phyloP scores from a whole-genome alignment of 2,329 filamentous ascomycete genomes.

The Aspergillus sojae region DNA sequence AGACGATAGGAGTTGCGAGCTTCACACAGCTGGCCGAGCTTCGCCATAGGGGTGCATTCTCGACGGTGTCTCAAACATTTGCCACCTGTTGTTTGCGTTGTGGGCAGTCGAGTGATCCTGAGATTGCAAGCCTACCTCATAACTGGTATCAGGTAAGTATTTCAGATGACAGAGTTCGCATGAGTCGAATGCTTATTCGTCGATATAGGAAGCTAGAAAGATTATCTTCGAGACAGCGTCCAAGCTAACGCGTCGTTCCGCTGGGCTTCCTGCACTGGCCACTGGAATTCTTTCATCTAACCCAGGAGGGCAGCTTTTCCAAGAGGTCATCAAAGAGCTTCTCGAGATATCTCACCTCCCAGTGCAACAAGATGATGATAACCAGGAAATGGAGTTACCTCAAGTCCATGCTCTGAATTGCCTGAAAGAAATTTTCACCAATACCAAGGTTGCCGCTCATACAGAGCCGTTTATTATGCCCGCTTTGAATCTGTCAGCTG shows the following conservation, averaged over 20 bases:
- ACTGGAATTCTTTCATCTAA: slow-evolving; percentile 71
- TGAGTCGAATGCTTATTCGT: not conserved
- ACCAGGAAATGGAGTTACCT: slow-evolving; percentile 63
- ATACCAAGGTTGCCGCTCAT: slow-evolving; percentile 70
- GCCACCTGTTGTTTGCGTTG: slow-evolving; percentile 73
- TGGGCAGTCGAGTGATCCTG: slow-evolving; percentile 53
- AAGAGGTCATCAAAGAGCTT: slow-evolving; percentile 45
- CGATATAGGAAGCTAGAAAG: slow-evolving; percentile 54
- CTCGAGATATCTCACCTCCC: slow-evolving; percentile 41
- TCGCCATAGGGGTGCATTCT: slow-evolving; percentile 89
- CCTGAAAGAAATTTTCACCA: slow-evolving; percentile 87
- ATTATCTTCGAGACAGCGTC: slow-evolving; percentile 76
- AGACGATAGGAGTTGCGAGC: slow-evolving; percentile 69
- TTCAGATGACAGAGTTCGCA: not conserved
- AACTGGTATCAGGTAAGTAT: slow-evolving; percentile 72
- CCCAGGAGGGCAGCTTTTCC: slow-evolving; percentile 54
- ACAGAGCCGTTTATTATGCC: slow-evolving; percentile 75
- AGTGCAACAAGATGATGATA: slow-evolving; percentile 29
- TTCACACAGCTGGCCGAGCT: slow-evolving; percentile 82
- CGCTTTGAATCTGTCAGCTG: slow-evolving; percentile 77
- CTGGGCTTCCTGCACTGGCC: slow-evolving; percentile 85
- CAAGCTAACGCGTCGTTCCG: slow-evolving; percentile 82
- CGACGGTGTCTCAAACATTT: slow-evolving; percentile 88
- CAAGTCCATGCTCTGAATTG: slow-evolving; percentile 97
- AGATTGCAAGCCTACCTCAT: slow-evolving; percentile 55